Percentiles rank a stretch among this genome's conserved stretches.
phyloP scores from a whole-genome alignment of 768 basidiomycete genomes.

The Leccinum aurantiacum region DNA sequence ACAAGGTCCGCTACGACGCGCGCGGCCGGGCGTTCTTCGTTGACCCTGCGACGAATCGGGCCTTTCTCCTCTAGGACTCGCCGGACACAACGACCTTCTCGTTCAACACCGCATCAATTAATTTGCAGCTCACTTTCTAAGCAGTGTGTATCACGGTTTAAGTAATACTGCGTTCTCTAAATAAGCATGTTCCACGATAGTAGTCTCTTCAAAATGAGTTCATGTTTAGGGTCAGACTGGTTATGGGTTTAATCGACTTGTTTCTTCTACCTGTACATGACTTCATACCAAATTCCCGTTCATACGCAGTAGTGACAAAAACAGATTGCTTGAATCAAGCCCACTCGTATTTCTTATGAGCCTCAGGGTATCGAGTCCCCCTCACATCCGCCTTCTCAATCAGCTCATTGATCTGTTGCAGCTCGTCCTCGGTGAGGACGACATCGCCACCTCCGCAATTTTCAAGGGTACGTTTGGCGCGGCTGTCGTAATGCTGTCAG shows the following conservation, averaged over 20 bases:
- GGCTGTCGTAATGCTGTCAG: constrained; percentile 15
- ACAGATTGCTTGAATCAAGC: constrained; percentile 4
- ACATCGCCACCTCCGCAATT: constrained; percentile 46
- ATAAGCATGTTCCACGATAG: no score
- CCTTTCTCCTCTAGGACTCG: neutral
- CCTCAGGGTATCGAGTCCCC: constrained; percentile 41
- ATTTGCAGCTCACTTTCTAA: no score
- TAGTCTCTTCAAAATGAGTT: no score
- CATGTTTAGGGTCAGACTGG: neutral
- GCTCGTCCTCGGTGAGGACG: constrained; percentile 39
- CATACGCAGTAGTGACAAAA: neutral
- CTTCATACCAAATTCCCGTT: neutral
- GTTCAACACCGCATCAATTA: no score
- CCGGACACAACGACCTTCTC: no score
- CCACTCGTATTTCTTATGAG: constrained; percentile 31
- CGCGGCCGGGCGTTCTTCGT: neutral
- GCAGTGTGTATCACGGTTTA: no score
- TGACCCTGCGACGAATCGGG: neutral
- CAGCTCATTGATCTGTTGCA: constrained; percentile 39
- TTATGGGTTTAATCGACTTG: neutral
- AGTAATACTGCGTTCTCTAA: no score
- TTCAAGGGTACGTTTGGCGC: constrained; percentile 43
- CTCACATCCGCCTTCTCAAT: constrained; percentile 37
- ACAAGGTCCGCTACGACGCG: neutral
- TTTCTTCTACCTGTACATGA: neutral